Evolutionary conservation across 2,329 filamentous ascomycete species (phyloP), one percentile per base, ranked within the genome.

Genomic region (Balansia obtecta): DNA sequence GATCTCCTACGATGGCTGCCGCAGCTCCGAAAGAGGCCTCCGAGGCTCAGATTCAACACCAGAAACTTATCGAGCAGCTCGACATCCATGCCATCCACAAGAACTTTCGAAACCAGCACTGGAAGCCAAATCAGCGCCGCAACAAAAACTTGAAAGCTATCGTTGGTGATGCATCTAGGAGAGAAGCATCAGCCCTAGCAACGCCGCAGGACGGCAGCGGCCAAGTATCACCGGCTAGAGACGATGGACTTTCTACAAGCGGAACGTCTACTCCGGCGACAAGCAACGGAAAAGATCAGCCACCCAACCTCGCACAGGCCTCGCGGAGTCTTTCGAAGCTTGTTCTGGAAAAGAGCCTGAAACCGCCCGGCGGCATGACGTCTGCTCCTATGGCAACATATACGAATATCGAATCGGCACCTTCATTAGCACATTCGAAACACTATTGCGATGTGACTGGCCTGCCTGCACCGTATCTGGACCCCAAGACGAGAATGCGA

Each of bases 71-170:
- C 58, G 88, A 96, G 68, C 74, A 86, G 65, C 86, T 97, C 62
- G 93, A 98, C 73, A 88, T 96, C 61, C 85, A 93, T 66, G 80
- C 82, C 53, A 80, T 87, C 63, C 82, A 82, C 60, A 95, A 94
- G 71, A 85, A 82, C 61, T 98, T 96, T 75, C 90, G 91, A 67
- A 95, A 89, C 64, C 75, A 85, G 2, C 72, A 81, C 65, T 98
- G 93, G 93, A 89, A 87, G 63, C 88, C 93, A 15, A 88, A 91
- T 57, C 85, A 90, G 68, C 89, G 93, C 48, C 88, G 93, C 68
- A 98, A 98, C 79, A 98, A 98, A 75, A 97, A 95, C 68, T 84
- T 97, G 69, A 97, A 97, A 69, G 88, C 95, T 60, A 93, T 98
- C 55, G 77, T 98, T 54, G 86, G 88, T 53, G 93, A 98, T 61